phyloP scores from a whole-genome alignment of 192 early-diverging fungal species.

The Jimgerdemannia flammicorona region DNA sequence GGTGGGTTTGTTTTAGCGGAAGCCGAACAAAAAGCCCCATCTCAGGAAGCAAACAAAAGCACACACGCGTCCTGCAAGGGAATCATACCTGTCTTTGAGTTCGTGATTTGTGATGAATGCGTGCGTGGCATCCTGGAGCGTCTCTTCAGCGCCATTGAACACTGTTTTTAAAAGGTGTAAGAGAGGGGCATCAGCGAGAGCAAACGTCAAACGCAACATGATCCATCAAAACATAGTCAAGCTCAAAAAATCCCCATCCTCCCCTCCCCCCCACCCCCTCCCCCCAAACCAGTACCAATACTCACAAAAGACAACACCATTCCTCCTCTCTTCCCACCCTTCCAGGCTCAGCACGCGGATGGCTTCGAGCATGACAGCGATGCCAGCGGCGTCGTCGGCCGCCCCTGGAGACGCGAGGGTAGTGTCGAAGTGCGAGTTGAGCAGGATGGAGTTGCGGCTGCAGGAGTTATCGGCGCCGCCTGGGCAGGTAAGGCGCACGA shows the following conservation, averaged over 20 bases:
- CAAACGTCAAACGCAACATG: not conserved
- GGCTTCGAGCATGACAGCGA: constrained; percentile 70
- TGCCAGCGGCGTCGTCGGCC: constrained; percentile 65
- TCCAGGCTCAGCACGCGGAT: constrained; percentile 47
- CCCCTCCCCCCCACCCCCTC: too few species aligned
- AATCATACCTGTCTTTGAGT: constrained; percentile 32
- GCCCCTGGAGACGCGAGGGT: constrained; percentile 56
- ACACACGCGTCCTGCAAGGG: too few species aligned
- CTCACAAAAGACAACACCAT: constrained; percentile 55
- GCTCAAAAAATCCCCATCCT: not conserved
- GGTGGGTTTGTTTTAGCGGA: too few species aligned
- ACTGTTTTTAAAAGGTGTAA: constrained; percentile 35
- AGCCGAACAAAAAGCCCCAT: not conserved
- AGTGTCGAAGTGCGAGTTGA: constrained; percentile 72
- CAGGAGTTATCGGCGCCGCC: constrained; percentile 34
- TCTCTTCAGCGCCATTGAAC: constrained; percentile 78
- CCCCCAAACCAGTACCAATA: too few species aligned
- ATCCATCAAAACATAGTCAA: not conserved
- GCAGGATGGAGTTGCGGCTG: constrained; percentile 58
- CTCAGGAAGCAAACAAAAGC: not conserved
- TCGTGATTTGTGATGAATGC: constrained; percentile 63
- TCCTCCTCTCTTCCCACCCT: constrained; percentile 39
- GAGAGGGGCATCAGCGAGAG: not conserved
- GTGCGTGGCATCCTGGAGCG: constrained; percentile 71
- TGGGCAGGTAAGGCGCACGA: constrained; percentile 67